phyloP scores from a whole-genome alignment of 1,284 basidiomycete genomes.

The Athelia psychrophila region DNA sequence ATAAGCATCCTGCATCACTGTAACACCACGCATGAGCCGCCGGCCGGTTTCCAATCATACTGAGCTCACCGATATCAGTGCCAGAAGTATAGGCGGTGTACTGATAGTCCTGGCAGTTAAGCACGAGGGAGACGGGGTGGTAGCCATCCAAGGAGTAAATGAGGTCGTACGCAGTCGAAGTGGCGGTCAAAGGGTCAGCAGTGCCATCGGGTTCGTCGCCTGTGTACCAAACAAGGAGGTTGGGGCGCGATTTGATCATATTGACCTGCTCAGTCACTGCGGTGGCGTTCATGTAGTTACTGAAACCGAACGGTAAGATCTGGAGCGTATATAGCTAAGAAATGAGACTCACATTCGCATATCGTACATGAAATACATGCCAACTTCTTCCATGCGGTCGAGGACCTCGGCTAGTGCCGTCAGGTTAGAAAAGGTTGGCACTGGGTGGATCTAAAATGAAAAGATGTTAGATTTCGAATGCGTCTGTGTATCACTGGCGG shows the following conservation, averaged over 20 bases:
- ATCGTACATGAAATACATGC: conserved; percentile 75
- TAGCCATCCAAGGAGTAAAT: conserved; percentile 71
- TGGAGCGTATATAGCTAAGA: conserved; percentile 1
- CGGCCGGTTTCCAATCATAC: no score
- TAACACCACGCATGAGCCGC: not conserved
- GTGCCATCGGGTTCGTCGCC: conserved; percentile 74
- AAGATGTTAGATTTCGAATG: conserved; percentile 10
- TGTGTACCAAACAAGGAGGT: conserved; percentile 76
- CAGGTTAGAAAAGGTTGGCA: conserved; percentile 59
- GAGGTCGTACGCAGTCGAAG: conserved; percentile 51
- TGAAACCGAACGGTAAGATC: conserved; percentile 18
- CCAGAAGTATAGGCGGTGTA: conserved; percentile 59
- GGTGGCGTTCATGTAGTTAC: conserved; percentile 62
- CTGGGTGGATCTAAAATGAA: conserved; percentile 51
- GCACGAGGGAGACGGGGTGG: conserved; percentile 71
- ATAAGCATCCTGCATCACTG: conserved; percentile 35
- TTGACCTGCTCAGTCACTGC: conserved; percentile 66
- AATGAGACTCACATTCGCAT: conserved; percentile 57
- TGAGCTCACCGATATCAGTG: conserved; percentile 59
- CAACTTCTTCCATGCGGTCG: conserved; percentile 68
- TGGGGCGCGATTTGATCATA: conserved; percentile 58
- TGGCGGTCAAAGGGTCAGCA: conserved; percentile 62
- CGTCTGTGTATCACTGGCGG: conserved; percentile 9
- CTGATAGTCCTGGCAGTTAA: conserved; percentile 72
- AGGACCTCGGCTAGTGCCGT: conserved; percentile 55